These are phyloP conservation scores for Penicillium sp. DNA, from an alignment of 2,329 filamentous ascomycete species.

Conservation along the genomic window DNA sequence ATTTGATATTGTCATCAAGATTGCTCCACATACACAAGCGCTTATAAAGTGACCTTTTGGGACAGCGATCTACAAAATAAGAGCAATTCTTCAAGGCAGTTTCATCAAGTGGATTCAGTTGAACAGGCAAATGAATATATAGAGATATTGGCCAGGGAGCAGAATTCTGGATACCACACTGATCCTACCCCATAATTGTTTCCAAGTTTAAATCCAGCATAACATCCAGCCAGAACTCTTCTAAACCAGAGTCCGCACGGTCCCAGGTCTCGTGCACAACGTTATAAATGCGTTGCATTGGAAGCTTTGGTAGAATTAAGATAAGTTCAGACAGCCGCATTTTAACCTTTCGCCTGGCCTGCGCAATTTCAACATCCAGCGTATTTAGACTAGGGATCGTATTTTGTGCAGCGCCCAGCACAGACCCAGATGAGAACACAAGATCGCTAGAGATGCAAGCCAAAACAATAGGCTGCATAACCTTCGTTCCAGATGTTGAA, in stretches of 20 bases:
- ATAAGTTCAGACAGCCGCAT: slow-evolving; percentile 22
- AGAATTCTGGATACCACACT: neutral
- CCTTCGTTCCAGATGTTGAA: slow-evolving; percentile 23
- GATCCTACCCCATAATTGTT: slow-evolving; percentile 23
- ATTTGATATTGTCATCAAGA: no score
- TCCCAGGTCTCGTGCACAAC: slow-evolving; percentile 23
- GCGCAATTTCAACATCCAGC: slow-evolving; percentile 24
- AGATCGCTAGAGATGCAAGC: slow-evolving; percentile 25
- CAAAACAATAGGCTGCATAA: slow-evolving; percentile 21
- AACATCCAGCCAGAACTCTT: slow-evolving; percentile 21
- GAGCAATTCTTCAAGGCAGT: neutral
- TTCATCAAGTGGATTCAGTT: neutral
- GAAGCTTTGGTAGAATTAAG: slow-evolving; percentile 22
- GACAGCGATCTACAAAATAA: neutral
- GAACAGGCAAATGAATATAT: neutral
- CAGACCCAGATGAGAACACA: slow-evolving; percentile 19
- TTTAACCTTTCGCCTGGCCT: slow-evolving; percentile 21
- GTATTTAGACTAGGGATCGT: slow-evolving; percentile 19
- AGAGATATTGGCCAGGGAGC: neutral
- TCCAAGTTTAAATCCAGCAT: slow-evolving; percentile 25
- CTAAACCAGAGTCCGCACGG: slow-evolving; percentile 17
- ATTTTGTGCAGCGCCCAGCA: slow-evolving; percentile 16
- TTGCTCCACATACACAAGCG: no score
- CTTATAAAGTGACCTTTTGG: neutral
- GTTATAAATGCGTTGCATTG: slow-evolving; percentile 20